A percentile compares a stretch with the other conserved stretches of the same genome.
phyloP scores from a whole-genome alignment of 495 filamentous ascomycete genomes.

The Massariosphaeria phaeospora region DNA sequence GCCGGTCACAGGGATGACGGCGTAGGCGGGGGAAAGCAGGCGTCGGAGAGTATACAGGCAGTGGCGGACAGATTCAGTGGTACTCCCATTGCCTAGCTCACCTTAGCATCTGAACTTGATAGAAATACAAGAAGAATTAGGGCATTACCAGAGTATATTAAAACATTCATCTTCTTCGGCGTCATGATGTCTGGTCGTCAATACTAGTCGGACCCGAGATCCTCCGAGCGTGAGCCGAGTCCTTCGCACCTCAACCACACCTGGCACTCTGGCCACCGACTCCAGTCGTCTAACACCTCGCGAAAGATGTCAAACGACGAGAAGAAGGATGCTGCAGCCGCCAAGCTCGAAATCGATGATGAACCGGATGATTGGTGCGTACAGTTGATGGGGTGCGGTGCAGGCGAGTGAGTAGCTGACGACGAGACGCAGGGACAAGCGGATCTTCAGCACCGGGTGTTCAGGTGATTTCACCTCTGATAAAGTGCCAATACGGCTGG shows the following conservation, averaged over 20 bases:
- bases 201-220: constrained; percentile 19
- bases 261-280: not conserved
- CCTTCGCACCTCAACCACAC: not conserved
- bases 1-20: constrained; percentile 77
- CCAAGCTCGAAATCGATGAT: constrained; percentile 62
- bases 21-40: constrained; percentile 88
- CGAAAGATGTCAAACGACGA: constrained; percentile 48
- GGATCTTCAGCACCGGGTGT: constrained; percentile 95
- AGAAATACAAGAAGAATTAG: not conserved
- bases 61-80: constrained; percentile 82
- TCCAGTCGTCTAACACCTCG: not conserved
- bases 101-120: constrained; percentile 11
- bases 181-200: constrained; percentile 45
- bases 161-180: constrained; percentile 68
- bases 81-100: constrained; percentile 69
- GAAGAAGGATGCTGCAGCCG: constrained; percentile 40
- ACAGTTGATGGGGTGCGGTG: constrained; percentile 1
- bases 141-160: constrained; percentile 78
- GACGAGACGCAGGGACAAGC: constrained; percentile 67
- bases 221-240: constrained; percentile 21
- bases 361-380: constrained; percentile 92
- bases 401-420: constrained; percentile 22
- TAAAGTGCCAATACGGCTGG: not conserved
- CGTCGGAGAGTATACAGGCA: constrained; percentile 82
- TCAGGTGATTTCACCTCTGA: constrained; percentile 54